Base-by-base conservation (phyloP, 176 grass and related monocot genomes). In the Chloris gayana region DNA sequence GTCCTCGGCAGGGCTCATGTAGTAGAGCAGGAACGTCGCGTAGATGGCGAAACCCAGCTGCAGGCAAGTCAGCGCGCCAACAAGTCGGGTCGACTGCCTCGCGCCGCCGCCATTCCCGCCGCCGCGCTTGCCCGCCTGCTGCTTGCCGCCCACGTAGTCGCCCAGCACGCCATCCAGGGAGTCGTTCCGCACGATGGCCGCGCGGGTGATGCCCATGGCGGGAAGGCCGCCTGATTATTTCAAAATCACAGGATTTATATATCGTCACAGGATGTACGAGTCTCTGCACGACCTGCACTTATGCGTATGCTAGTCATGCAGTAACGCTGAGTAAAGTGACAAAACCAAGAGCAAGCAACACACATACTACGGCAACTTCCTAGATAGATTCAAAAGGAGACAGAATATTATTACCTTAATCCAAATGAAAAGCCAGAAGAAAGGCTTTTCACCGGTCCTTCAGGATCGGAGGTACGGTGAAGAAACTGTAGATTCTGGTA, bases 1-100 rank as follows among this genome's bases (percentile, higher is more conserved):
- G 80, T 99, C 96, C 24, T 95, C 84, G 54, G 92, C 32, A 66
- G 96, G 92, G 90, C 88, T 98, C 96, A 98, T 98, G 92, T 91
- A 98, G 86, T 98, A 98, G 67, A 98, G 90, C 27, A 98, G 92
- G 84, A 95, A 98, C 31, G 96, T 98, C 56, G 96, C 96, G 74
- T 98, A 98, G 66, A 98, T 86, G 30, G 90, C 96, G 80, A 98
- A 98, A 51, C 82, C 90, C 13, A 98, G 82, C 73, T 98, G 96
- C 42, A 98, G 88, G 76, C 86, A 93, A 47, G 96, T 98, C 44
- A 98, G 86, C 22, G 62, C 32, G 0, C 82, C 82, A 32, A 98
- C 88, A 0, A 95, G 67, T 30, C 96, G 90, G 42, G 96, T 80
- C 4, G 96, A 84, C 66, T 86, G 53, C 86, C 80, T 86, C 17